These are phyloP conservation scores for Citrus reticulata DNA, from an alignment of 345 rosid species.

Conservation along the genomic window DNA sequence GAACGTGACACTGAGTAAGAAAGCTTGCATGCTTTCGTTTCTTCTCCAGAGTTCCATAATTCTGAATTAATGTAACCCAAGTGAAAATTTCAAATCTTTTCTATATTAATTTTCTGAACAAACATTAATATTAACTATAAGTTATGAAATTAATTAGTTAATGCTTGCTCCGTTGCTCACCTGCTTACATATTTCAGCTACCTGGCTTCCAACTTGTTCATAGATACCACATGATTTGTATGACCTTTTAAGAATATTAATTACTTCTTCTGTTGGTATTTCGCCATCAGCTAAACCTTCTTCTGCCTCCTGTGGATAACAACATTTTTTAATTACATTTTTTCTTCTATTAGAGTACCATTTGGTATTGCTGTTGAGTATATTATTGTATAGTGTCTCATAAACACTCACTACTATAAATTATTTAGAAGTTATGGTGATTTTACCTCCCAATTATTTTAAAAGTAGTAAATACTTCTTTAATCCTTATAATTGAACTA, in stretches of 20 bases:
- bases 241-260: constrained; percentile 28
- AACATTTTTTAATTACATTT: too few relatives aligned
- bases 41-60: constrained; percentile 15
- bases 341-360: too few relatives aligned
- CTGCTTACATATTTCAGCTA: constrained; percentile 26
- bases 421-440: too few relatives aligned
- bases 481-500: too few relatives aligned
- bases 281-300: constrained; percentile 22
- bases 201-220: constrained; percentile 25
- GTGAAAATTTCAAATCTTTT: too few relatives aligned
- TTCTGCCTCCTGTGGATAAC: constrained; percentile 34
- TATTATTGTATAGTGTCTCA: too few relatives aligned
- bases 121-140: too few relatives aligned
- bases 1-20: constrained; percentile 36
- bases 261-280: constrained; percentile 39
- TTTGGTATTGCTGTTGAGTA: too few relatives aligned
- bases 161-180: constrained; percentile 8
- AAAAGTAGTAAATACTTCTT: too few relatives aligned
- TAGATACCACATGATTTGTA: constrained; percentile 30
- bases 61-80: constrained; percentile 1
- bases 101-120: too few relatives aligned
- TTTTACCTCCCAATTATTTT: too few relatives aligned
- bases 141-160: background rate
- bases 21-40: constrained; percentile 31
- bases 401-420: too few relatives aligned